Conservation (phyloP, 1,284 basidiomycete species). For the Lignosus rhinocerotis region DNA sequence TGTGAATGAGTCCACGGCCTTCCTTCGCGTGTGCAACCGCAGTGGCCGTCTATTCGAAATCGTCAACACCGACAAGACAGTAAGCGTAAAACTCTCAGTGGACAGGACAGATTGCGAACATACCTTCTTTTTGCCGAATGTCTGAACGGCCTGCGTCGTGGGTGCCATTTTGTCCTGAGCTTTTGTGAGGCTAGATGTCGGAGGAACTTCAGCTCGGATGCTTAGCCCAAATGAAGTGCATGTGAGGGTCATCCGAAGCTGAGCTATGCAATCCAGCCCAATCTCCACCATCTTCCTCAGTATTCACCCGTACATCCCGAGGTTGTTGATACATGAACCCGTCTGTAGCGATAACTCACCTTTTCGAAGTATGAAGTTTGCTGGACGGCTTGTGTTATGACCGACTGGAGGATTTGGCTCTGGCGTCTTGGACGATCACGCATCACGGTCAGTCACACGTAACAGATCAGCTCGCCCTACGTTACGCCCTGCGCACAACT, state of each 20-base stretch:
- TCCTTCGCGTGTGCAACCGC: conserved; percentile 96
- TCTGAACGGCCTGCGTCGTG: conserved; percentile 87
- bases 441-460: not conserved
- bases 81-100: not conserved
- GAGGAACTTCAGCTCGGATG: conserved; percentile 15
- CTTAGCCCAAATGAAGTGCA: conserved; percentile 8
- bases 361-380: conserved; percentile 38
- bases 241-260: conserved; percentile 38
- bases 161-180: conserved; percentile 63
- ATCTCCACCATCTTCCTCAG: conserved; percentile 4
- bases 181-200: conserved; percentile 21
- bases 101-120: conserved; percentile 27
- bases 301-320: conserved; percentile 16
- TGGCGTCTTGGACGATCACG: conserved; percentile 4
- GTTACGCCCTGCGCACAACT: not conserved
- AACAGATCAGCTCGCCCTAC: conserved; percentile 4
- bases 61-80: not conserved
- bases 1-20: conserved; percentile 95
- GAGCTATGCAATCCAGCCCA: conserved; percentile 41
- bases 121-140: conserved; percentile 98
- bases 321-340: not conserved
- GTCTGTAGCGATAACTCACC: conserved; percentile 37
- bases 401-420: conserved; percentile 26
- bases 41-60: conserved; percentile 79
- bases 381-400: conserved; percentile 28